These are phyloP conservation scores for Diaporthe helianthi DNA, from an alignment of 2,329 filamentous ascomycete genomes.

Conservation along the genomic window DNA sequence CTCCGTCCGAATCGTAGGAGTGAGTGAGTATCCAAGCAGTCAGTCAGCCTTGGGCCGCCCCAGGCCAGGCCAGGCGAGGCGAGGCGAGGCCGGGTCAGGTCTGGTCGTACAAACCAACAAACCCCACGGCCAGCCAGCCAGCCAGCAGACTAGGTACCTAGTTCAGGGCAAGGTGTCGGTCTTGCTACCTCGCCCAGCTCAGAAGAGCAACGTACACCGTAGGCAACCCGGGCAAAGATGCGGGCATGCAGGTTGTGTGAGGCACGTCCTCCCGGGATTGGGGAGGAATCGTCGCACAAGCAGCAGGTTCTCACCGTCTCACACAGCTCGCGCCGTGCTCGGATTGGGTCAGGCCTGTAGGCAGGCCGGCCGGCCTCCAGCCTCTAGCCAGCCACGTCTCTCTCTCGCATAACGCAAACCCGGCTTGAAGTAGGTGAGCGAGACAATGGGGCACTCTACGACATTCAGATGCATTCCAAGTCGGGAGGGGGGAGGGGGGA, in stretches of 20 bases:
- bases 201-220: background rate
- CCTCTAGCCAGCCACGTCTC: background rate
- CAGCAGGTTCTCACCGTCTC: slow-evolving; percentile 8
- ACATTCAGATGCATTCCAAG: background rate
- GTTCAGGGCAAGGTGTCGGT: background rate
- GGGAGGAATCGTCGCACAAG: slow-evolving; percentile 5
- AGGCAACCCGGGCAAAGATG: background rate
- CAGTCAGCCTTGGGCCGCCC: background rate
- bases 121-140: background rate
- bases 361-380: background rate
- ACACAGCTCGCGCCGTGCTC: background rate
- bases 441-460: background rate
- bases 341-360: background rate
- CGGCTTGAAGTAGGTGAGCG: background rate
- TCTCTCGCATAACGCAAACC: background rate
- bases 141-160: background rate
- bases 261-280: background rate
- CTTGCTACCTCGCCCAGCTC: background rate
- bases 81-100: background rate
- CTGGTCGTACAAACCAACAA: background rate
- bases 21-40: background rate
- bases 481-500: no score
- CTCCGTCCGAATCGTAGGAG: background rate
- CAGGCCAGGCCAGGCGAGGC: background rate
- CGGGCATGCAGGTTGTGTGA: background rate